Evolutionary conservation across 805 yeast species (phyloP).

Genomic region (Suhomyces faveliae): DNA sequence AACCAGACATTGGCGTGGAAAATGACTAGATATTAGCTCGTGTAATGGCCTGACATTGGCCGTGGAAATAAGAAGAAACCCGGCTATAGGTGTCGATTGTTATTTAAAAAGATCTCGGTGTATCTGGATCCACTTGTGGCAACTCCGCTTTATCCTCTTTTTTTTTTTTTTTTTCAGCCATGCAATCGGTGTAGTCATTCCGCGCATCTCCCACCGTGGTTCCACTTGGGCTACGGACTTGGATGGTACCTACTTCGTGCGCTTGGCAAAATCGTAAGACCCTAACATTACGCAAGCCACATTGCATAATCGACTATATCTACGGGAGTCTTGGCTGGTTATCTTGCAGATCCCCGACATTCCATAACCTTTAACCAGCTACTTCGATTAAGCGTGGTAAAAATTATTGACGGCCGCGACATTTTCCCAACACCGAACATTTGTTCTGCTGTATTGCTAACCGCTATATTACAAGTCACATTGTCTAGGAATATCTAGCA

Average conservation of each 20-base stretch:
- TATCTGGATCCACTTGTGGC: neutral
- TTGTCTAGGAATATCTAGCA: neutral
- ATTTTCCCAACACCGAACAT: neutral
- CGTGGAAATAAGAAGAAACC: too few relatives aligned
- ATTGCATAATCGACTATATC: too few relatives aligned
- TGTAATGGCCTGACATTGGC: too few relatives aligned
- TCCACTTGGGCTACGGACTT: neutral
- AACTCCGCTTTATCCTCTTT: neutral
- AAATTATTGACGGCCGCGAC: neutral
- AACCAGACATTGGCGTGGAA: too few relatives aligned
- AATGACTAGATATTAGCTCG: too few relatives aligned
- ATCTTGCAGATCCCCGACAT: neutral
- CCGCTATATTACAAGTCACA: neutral
- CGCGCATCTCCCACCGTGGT: neutral
- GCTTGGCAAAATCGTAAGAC: neutral
- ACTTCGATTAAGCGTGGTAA: too few relatives aligned
- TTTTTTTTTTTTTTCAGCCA: neutral
- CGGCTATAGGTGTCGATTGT: too few relatives aligned
- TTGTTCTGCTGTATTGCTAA: neutral
- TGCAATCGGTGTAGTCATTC: neutral
- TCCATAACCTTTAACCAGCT: neutral
- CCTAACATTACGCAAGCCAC: too few relatives aligned
- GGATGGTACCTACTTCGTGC: neutral
- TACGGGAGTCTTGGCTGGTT: too few relatives aligned
- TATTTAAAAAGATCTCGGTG: neutral